Evolutionary conservation across 139 green algal species (phyloP), one percentile per base, ranked within the genome.

Genomic region (Closterium sp.): DNA sequence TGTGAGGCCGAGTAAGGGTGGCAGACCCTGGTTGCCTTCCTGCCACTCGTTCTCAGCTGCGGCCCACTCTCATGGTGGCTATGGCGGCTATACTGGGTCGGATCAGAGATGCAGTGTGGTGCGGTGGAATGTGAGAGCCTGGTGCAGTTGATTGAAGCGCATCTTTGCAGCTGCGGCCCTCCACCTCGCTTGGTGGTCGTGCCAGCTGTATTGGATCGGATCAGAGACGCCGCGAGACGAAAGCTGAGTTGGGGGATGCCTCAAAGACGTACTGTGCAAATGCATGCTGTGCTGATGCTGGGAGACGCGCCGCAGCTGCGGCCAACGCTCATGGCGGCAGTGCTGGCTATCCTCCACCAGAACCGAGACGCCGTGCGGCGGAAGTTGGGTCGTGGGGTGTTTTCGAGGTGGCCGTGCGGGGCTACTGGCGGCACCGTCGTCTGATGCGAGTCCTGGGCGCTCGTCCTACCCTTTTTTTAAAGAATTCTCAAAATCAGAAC

Each of bases 1-100:
- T n/a, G n/a, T n/a, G n/a, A n/a, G n/a, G n/a, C n/a, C n/a, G n/a
- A n/a, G n/a, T n/a, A n/a, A n/a, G n/a, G n/a, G n/a, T n/a, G n/a
- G n/a, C n/a, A n/a, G n/a, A n/a, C n/a, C n/a, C n/a, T n/a, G n/a
- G n/a, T n/a, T n/a, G n/a, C n/a, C n/a, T n/a, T n/a, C n/a, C n/a
- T n/a, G n/a, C n/a, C n/a, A n/a, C 38, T 12, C 19, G 38, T 66
- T 5, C 19, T 10, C 3, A 66, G 19, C 84, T 95, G 12, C n/a
- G 32, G n/a, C 93, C 93, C 35, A 95, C 93, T 4, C 84, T 95
- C 33, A 95, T 95, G 89, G 93, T 87, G 19, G 90, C 83, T 10
- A 93, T 94, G 31, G 89, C 93, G 30, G 90, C 92, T 9, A 94
- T 95, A 32, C 23, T 94, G 19, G 93, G 94, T n/a, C 66, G 87